These are phyloP conservation scores for Megacollybia marginata DNA, from an alignment of 768 basidiomycete species.

Conservation along the genomic window DNA sequence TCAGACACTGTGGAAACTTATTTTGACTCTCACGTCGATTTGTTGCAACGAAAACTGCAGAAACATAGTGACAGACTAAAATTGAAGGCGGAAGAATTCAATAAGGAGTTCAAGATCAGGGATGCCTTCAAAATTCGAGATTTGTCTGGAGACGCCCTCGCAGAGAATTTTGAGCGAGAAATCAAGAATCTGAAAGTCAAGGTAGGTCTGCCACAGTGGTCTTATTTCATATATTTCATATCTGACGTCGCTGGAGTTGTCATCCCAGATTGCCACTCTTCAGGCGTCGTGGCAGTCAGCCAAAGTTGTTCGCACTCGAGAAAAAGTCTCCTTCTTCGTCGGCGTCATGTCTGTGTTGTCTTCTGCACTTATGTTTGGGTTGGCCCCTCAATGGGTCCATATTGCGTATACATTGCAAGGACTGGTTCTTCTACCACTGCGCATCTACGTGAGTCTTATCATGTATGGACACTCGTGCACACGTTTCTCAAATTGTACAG, in stretches of 20 bases:
- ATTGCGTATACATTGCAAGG: conserved; percentile 77
- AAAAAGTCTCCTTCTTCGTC: conserved; percentile 87
- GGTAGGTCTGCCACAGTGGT: conserved; percentile 30
- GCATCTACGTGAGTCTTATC: conserved; percentile 46
- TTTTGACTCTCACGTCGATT: conserved; percentile 84
- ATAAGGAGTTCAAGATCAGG: conserved; percentile 47
- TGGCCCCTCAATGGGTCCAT: conserved; percentile 87
- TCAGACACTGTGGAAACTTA: conserved; percentile 92
- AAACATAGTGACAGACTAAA: conserved; percentile 83
- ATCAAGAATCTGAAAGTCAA: conserved; percentile 81
- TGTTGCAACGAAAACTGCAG: conserved; percentile 77
- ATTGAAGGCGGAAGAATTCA: conserved; percentile 61
- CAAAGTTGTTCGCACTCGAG: conserved; percentile 74
- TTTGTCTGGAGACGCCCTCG: conserved; percentile 53
- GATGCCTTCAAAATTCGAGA: conserved; percentile 45
- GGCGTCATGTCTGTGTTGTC: conserved; percentile 86
- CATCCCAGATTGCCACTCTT: conserved; percentile 71
- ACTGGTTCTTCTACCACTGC: conserved; percentile 73
- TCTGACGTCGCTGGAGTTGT: conserved; percentile 43
- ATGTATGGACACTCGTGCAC: too few species aligned
- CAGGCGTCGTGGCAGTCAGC: conserved; percentile 88
- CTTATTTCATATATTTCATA: not conserved
- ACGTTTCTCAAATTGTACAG: too few species aligned
- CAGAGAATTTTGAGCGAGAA: conserved; percentile 81
- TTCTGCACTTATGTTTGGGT: conserved; percentile 82